Evolutionary conservation across 73 alveolate genomes (phyloP).

Genomic region (Uronychia binucleata): DNA sequence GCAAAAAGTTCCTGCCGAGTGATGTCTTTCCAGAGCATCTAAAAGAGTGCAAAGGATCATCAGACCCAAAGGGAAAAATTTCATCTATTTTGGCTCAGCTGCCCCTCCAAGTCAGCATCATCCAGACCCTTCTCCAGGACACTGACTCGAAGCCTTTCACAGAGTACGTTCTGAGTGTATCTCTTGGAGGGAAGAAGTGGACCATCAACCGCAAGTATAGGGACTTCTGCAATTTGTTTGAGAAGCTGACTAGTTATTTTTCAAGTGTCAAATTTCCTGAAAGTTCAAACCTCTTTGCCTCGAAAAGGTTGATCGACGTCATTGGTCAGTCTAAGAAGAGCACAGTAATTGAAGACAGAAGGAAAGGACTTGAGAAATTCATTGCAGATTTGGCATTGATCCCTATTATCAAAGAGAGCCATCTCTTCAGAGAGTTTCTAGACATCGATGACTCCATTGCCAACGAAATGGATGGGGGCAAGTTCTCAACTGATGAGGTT

Average conservation of each 20-base stretch:
- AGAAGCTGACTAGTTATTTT: slow-evolving; percentile 19
- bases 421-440: slow-evolving; percentile 33
- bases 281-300: slow-evolving; percentile 1
- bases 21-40: slow-evolving; percentile 17
- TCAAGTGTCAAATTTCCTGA: slow-evolving; percentile 38
- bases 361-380: slow-evolving; percentile 15
- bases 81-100: not conserved
- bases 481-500: not conserved
- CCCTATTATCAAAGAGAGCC: slow-evolving; percentile 37
- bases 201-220: slow-evolving; percentile 1
- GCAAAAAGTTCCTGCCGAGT: slow-evolving; percentile 35
- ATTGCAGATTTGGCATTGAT: slow-evolving; percentile 28
- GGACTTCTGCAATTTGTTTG: slow-evolving; percentile 33
- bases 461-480: not conserved
- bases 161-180: slow-evolving; percentile 13
- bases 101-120: slow-evolving; percentile 28
- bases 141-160: slow-evolving; percentile 31
- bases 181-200: slow-evolving; percentile 23
- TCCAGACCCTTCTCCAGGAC: slow-evolving; percentile 9
- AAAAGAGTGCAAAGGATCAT: slow-evolving; percentile 24
- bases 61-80: not conserved
- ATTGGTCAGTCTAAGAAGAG: not conserved
- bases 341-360: slow-evolving; percentile 8
- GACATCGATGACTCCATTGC: slow-evolving; percentile 16
- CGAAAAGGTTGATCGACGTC: not conserved